Evolutionary conservation across 306 rosid genomes (phyloP), one percentile per base, ranked within the genome.

Genomic region (Trifolium subterraneum): DNA sequence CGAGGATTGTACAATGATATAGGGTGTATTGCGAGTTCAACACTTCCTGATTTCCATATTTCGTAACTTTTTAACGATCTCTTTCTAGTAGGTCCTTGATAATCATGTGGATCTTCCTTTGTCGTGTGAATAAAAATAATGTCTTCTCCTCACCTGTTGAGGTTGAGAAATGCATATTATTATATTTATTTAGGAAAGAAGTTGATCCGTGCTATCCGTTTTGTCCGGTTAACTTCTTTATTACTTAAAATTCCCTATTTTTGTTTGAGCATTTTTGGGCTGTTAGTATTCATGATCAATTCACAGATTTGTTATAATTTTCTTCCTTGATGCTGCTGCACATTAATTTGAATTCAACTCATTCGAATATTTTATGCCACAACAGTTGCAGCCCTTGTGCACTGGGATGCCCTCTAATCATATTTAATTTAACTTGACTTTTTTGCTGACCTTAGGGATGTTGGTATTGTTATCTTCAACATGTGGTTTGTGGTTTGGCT

Each of bases 401-500:
- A 29, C 41, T 56, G 19, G 25, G n/a, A 16, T 55, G 16, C 74
- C 78, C 65, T 70, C 23, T 29, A 47, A 39, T 67, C 52, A 78
- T 66, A 58, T 61, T 71, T 78, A 58, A 65, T 60, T 72, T 78
- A 52, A 68, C 74, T 51, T 70, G 15, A 47, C 39, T 65, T 70
- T 69, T 78, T 75, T 72, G 64, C 74, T 84, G 71, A 70, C 41
- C 85, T 70, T 84, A 93, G 98, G 98, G 86, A 77, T 87, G 84
- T 64, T 69, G 75, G 84, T 91, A 64, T 86, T 91, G 89, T 65
- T 93, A 78, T 84, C 97, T 68, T 88, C 91, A 51, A 80, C 86
- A 64, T 86, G 87, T 64, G 92, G 91, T 71, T 59, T 80, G 87
- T 91, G 93, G 92, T 89, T 93, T 81, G 84, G 89, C 85, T 83